These are phyloP conservation scores for Phytophthora fragariae DNA, from an alignment of 352 stramenopile genomes.

Conservation along the genomic window DNA sequence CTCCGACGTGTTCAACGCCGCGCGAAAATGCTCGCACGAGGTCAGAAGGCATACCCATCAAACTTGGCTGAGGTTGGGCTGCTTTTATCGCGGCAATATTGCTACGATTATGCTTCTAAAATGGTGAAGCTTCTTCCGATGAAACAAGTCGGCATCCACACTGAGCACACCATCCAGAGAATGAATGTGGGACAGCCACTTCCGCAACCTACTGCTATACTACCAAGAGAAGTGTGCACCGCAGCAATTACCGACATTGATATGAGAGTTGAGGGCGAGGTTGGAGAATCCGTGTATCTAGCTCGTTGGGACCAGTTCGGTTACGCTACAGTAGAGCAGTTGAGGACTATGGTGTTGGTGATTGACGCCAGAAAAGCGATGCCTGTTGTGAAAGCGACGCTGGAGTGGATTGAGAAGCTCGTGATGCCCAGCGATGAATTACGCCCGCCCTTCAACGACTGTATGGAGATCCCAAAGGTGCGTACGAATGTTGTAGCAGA, in stretches of 20 bases:
- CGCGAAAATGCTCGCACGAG: not conserved
- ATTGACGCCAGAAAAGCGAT: conserved; percentile 7
- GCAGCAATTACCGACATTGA: conserved; percentile 8
- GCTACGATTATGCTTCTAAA: not conserved
- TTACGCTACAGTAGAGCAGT: not conserved
- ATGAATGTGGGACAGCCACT: conserved; percentile 13
- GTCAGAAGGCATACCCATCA: not conserved
- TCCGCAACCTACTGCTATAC: not conserved
- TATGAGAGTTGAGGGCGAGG: not conserved
- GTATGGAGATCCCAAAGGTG: conserved; percentile 5
- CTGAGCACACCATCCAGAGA: not conserved
- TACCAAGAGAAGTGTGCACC: not conserved
- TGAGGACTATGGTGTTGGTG: conserved; percentile 3
- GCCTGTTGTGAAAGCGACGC: not conserved
- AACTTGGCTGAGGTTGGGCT: not conserved
- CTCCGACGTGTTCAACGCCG: not conserved
- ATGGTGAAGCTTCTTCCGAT: not conserved
- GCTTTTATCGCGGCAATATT: not conserved
- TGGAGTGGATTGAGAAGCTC: not conserved
- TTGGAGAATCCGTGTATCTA: not conserved
- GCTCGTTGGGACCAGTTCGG: conserved; percentile 3
- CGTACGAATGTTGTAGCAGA: conserved; percentile 7
- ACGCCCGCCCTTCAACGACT: not conserved
- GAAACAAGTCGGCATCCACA: not conserved
- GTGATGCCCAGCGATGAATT: not conserved